Percentiles rank a stretch among this genome's conserved stretches.
Evolutionary conservation across 2,329 filamentous ascomycete species (phyloP).

Genomic region (Orbilia quercus): DNA sequence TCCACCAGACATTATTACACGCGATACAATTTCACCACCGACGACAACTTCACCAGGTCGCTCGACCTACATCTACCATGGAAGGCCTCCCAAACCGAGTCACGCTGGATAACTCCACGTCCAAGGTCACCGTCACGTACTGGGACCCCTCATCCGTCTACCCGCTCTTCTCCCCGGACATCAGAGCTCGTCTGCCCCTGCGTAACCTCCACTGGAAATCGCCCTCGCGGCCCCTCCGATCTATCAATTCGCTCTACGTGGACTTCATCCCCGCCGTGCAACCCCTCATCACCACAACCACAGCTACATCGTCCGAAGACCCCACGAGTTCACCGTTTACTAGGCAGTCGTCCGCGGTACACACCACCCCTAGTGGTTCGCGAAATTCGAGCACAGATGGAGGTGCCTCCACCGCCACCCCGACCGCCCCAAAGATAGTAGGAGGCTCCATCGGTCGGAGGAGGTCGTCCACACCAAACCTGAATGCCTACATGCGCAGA

Average conservation of each 20-base stretch:
- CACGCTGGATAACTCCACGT: constrained; percentile 51
- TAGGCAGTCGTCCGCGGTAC: constrained; percentile 60
- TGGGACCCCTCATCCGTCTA: constrained; percentile 92
- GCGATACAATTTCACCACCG: constrained; percentile 11
- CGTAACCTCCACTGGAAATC: constrained; percentile 98
- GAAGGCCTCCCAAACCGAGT: not conserved
- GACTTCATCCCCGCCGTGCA: constrained; percentile 77
- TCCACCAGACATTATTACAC: constrained; percentile 30
- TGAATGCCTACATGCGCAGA: constrained; percentile 45
- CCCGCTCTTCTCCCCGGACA: constrained; percentile 79
- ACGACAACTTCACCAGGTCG: constrained; percentile 3
- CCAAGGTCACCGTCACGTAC: constrained; percentile 74
- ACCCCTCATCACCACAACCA: constrained; percentile 64
- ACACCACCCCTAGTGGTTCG: constrained; percentile 37
- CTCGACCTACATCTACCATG: not conserved
- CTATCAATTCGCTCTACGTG: constrained; percentile 91
- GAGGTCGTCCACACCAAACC: constrained; percentile 56
- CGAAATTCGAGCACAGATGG: constrained; percentile 63
- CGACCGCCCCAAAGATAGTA: constrained; percentile 17
- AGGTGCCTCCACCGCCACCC: constrained; percentile 31
- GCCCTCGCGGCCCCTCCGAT: constrained; percentile 86
- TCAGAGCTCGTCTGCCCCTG: constrained; percentile 82
- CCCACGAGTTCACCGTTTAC: constrained; percentile 61
- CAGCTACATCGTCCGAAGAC: constrained; percentile 62
- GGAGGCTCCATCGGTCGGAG: constrained; percentile 34